phyloP scores from a whole-genome alignment of 805 yeast genomes.

The Wickerhamomyces alni region DNA sequence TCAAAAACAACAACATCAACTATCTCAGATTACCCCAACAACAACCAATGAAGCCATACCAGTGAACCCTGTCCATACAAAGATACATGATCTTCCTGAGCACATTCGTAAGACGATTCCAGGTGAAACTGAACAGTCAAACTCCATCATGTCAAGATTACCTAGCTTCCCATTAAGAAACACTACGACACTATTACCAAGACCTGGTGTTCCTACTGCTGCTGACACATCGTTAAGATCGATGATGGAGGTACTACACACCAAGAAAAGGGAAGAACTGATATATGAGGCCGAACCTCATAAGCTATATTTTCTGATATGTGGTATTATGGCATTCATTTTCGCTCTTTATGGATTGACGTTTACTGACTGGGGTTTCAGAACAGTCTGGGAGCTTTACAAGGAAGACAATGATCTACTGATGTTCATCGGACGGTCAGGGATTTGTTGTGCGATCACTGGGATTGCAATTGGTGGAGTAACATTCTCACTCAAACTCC shows the following conservation, averaged over 20 bases:
- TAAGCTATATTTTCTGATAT: slow-evolving; percentile 61
- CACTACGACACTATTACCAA: slow-evolving; percentile 66
- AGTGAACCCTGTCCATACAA: too few species aligned
- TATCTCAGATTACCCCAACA: not conserved
- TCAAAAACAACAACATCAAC: not conserved
- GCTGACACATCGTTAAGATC: slow-evolving; percentile 39
- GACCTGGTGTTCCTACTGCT: slow-evolving; percentile 74
- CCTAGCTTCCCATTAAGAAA: slow-evolving; percentile 64
- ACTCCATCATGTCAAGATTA: slow-evolving; percentile 50
- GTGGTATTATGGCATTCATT: slow-evolving; percentile 63
- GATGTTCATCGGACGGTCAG: slow-evolving; percentile 29
- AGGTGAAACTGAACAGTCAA: slow-evolving; percentile 22
- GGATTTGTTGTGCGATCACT: slow-evolving; percentile 37
- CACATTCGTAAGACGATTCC: slow-evolving; percentile 20
- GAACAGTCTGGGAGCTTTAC: slow-evolving; percentile 45
- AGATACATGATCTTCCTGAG: slow-evolving; percentile 10
- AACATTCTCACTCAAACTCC: slow-evolving; percentile 41
- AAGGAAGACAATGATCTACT: slow-evolving; percentile 41
- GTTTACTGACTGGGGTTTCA: slow-evolving; percentile 49
- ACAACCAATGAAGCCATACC: not conserved
- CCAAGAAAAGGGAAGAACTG: slow-evolving; percentile 59
- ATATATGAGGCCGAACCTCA: slow-evolving; percentile 84
- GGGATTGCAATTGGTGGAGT: slow-evolving; percentile 27
- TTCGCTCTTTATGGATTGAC: slow-evolving; percentile 65
- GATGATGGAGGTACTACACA: slow-evolving; percentile 51